Evolutionary conservation across 2,329 filamentous ascomycete species (phyloP).

Genomic region (Apiospora koreana): DNA sequence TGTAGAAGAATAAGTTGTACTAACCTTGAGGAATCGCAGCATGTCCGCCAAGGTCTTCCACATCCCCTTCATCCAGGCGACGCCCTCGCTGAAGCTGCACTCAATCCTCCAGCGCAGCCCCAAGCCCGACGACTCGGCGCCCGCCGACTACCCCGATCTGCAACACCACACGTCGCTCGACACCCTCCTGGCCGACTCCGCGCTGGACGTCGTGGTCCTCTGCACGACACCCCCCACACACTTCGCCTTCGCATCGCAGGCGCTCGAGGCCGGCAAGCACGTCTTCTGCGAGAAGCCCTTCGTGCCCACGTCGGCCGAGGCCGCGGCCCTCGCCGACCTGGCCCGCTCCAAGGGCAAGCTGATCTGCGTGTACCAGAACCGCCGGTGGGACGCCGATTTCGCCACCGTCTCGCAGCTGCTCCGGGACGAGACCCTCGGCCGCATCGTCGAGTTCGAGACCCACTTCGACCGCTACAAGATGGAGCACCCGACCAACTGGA

Average conservation of each 20-base stretch:
- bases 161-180: constrained; percentile 65
- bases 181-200: constrained; percentile 64
- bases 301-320: constrained; percentile 69
- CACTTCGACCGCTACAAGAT: constrained; percentile 78
- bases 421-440: constrained; percentile 60
- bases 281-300: constrained; percentile 85
- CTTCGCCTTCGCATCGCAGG: constrained; percentile 63
- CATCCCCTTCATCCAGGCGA: constrained; percentile 72
- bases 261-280: constrained; percentile 72
- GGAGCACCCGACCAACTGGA: constrained; percentile 64
- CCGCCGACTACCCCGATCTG: constrained; percentile 64
- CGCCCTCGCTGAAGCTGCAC: constrained; percentile 66
- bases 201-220: constrained; percentile 69
- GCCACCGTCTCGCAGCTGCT: constrained; percentile 67
- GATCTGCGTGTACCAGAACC: constrained; percentile 74
- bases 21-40: constrained; percentile 34
- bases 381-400: constrained; percentile 79
- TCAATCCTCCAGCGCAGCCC: constrained; percentile 76
- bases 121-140: constrained; percentile 63
- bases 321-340: constrained; percentile 57
- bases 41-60: constrained; percentile 78
- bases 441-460: constrained; percentile 76
- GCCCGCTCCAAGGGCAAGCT: constrained; percentile 41
- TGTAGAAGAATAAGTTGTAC: too few relatives aligned
- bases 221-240: constrained; percentile 74